Conservation (phyloP, 257 asterid genomes). For the Solanum sejunctum region DNA sequence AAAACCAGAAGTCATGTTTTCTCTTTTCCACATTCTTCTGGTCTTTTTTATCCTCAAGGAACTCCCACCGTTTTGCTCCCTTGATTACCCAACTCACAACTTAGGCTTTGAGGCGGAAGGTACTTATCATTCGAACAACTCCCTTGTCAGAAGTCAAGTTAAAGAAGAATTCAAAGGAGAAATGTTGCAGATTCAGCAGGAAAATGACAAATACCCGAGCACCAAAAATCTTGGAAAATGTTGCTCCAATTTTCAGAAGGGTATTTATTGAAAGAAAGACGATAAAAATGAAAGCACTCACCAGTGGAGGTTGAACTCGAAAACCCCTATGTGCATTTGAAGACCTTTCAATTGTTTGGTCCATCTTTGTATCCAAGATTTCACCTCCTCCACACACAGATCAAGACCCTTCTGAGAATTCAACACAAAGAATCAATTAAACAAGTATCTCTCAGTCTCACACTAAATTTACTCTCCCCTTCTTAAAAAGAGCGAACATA, state of each 20-base stretch:
- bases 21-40: not conserved
- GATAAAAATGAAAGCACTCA: conserved; percentile 20
- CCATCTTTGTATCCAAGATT: conserved; percentile 28
- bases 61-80: not conserved
- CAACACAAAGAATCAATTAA: not conserved
- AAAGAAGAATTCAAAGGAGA: not conserved
- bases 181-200: conserved; percentile 3
- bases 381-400: not conserved
- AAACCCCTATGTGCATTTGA: conserved; percentile 58
- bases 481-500: conserved; percentile 1
- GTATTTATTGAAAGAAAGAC: not conserved
- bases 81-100: not conserved
- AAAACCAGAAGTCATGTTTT: not conserved
- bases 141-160: not conserved
- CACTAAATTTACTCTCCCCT: conserved; percentile 28
- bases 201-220: not conserved
- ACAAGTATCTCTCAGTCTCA: conserved; percentile 25
- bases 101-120: not conserved
- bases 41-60: not conserved
- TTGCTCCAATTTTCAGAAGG: not conserved
- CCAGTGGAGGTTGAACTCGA: conserved; percentile 90
- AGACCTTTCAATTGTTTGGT: conserved; percentile 59
- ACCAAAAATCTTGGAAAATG: not conserved
- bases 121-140: not conserved
- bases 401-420: not conserved